Evolutionary conservation across 352 stramenopile genomes (phyloP), one percentile per base, ranked within the genome.

Genomic region (Ophiocytium majus): DNA sequence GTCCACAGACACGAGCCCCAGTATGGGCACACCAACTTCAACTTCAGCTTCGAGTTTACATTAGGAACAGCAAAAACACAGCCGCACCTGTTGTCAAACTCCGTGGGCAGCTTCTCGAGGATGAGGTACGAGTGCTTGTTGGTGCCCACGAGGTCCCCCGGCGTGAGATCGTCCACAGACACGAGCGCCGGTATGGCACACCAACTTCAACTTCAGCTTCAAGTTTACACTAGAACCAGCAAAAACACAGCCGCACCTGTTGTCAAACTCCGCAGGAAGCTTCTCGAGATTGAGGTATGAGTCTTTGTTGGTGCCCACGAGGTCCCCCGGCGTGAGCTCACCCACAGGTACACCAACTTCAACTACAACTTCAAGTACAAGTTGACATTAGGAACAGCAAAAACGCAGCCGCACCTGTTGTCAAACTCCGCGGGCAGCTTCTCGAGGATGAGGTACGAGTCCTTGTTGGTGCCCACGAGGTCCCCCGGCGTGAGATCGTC

Each of bases 71-170:
- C n/a, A n/a, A n/a, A n/a, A n/a, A n/a, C n/a, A n/a, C n/a, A n/a
- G n/a, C n/a, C n/a, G n/a, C n/a, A n/a, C n/a, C n/a, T n/a, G n/a
- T 19, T 36, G 90, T 99, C 96, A 89, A 98, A 99, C 92, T 99
- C 96, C 19, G 94, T 93, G 0, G 96, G 96, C 0, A 99, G 91
- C 91, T 98, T 98, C 90, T 99, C 96, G 35, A 99, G 83, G 84
- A 99, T 98, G 23, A 99, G 91, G 84, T 99, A 99, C 32, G 93
- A 98, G 90, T 99, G 96, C 90, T 99, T 99, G 91, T 99, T 99
- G 10, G 96, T 98, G 57, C 96, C 97, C 0, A 99, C 95, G 9
- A 99, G 89, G 85, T 99, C 97, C 79, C 96, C 97, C 0, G 97
- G 96, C 84, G 95, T 94, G 36, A 99, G 90, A 83, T 96, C 93